These are phyloP conservation scores for Penicillium sp. DNA, from an alignment of 2,329 filamentous ascomycete genomes.

Conservation along the genomic window DNA sequence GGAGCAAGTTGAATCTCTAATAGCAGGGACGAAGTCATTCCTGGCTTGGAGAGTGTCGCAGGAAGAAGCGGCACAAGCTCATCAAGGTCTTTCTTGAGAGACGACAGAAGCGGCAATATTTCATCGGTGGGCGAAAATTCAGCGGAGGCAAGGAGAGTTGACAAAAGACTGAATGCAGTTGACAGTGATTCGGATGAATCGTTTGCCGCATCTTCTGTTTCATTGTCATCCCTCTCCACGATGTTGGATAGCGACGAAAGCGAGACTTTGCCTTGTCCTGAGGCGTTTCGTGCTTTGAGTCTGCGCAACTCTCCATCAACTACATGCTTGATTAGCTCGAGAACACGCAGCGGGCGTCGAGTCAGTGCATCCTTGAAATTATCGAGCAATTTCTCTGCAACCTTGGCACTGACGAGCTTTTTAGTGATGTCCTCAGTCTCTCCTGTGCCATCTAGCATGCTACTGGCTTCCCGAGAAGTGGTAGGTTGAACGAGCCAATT, in stretches of 20 bases:
- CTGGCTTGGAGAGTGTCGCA: conserved; percentile 35
- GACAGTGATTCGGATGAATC: conserved; percentile 41
- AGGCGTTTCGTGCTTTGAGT: conserved; percentile 7
- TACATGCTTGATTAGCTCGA: conserved; percentile 45
- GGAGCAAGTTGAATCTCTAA: conserved; percentile 42
- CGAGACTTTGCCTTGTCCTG: conserved; percentile 21
- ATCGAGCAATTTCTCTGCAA: conserved; percentile 43
- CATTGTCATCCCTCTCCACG: conserved; percentile 19
- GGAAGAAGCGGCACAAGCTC: conserved; percentile 37
- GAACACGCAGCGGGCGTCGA: conserved; percentile 39
- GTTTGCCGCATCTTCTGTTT: conserved; percentile 15
- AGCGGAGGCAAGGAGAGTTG: conserved; percentile 44
- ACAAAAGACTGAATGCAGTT: conserved; percentile 45
- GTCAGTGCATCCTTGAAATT: conserved; percentile 47
- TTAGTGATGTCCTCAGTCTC: conserved; percentile 33
- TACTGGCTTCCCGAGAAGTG: background rate
- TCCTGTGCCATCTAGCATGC: conserved; percentile 20
- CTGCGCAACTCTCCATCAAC: conserved; percentile 39
- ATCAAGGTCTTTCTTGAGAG: conserved; percentile 39
- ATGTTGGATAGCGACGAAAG: conserved; percentile 41
- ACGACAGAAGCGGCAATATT: conserved; percentile 30
- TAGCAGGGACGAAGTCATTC: conserved; percentile 45
- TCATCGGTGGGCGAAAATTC: conserved; percentile 38
- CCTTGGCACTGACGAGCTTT: conserved; percentile 42
- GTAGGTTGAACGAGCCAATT: conserved; percentile 41